Conservation (phyloP, 2,329 filamentous ascomycete species). For the Fusarium irregulare region DNA sequence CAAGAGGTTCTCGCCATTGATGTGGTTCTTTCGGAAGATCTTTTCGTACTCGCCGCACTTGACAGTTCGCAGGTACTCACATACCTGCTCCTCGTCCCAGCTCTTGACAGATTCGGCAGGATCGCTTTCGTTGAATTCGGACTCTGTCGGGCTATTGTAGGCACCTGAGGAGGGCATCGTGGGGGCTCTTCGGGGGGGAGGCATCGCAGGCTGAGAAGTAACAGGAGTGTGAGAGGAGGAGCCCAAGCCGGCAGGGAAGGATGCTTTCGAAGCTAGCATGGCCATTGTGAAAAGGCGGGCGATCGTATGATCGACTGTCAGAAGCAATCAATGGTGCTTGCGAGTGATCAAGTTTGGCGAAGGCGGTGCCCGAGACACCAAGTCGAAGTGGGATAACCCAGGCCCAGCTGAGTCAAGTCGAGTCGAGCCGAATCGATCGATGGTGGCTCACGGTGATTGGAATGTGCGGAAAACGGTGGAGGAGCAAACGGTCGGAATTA, state of each 20-base stretch:
- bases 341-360: constrained; percentile 1
- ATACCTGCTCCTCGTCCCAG: constrained; percentile 93
- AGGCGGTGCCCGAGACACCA: constrained; percentile 40
- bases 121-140: constrained; percentile 89
- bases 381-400: constrained; percentile 36
- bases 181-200: constrained; percentile 64
- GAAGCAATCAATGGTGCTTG: constrained; percentile 3
- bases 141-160: constrained; percentile 88
- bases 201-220: constrained; percentile 61
- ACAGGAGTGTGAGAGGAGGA: constrained; percentile 61
- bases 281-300: constrained; percentile 64
- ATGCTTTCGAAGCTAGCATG: constrained; percentile 81
- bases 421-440: constrained; percentile 37
- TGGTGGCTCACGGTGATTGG: constrained; percentile 30
- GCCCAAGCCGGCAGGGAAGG: constrained; percentile 68
- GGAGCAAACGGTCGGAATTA: constrained; percentile 29
- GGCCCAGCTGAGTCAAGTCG: constrained; percentile 35
- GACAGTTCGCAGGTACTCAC: constrained; percentile 89
- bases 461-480: constrained; percentile 8
- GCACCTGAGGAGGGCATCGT: constrained; percentile 60
- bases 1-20: constrained; percentile 95
- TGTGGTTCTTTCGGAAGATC: constrained; percentile 90
- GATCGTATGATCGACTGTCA: constrained; percentile 18
- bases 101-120: constrained; percentile 79
- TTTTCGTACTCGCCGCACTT: constrained; percentile 95